These are phyloP conservation scores for Simmondsia chinensis DNA, from an alignment of 148 eudicot genomes.

Conservation along the genomic window DNA sequence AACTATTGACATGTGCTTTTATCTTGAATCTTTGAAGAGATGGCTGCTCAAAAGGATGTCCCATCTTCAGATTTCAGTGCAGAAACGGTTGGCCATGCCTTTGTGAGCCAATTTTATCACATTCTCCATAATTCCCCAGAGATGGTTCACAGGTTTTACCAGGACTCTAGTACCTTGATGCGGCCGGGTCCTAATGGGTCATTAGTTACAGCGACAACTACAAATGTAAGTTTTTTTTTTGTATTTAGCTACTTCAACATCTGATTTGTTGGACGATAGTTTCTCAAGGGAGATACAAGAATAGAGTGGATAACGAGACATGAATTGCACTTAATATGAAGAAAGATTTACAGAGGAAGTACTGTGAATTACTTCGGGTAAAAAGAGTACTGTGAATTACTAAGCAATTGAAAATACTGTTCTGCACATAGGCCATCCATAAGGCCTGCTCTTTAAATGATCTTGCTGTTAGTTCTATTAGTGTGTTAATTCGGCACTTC, in stretches of 20 bases:
- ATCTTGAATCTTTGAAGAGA: slow-evolving; percentile 17
- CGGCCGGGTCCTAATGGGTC: slow-evolving; percentile 37
- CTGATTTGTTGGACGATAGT: not conserved
- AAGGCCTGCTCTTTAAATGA: too few relatives aligned
- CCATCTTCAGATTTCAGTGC: slow-evolving; percentile 8
- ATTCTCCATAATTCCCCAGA: slow-evolving; percentile 32
- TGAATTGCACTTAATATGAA: too few relatives aligned
- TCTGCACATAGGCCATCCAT: too few relatives aligned
- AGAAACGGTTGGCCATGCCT: slow-evolving; percentile 35
- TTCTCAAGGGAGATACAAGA: not conserved
- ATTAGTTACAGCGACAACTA: slow-evolving; percentile 29
- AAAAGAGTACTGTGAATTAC: too few relatives aligned
- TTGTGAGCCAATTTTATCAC: slow-evolving; percentile 40
- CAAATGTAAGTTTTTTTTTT: slow-evolving; percentile 27
- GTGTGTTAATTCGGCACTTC: too few relatives aligned
- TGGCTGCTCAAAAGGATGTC: slow-evolving; percentile 30
- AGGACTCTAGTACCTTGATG: slow-evolving; percentile 39
- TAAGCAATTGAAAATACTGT: too few relatives aligned
- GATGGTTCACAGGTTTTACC: slow-evolving; percentile 36
- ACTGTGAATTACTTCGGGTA: too few relatives aligned
- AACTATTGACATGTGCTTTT: too few relatives aligned
- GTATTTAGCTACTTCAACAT: not conserved
- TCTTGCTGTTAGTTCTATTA: too few relatives aligned
- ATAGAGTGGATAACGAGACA: too few relatives aligned
- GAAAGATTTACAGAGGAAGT: too few relatives aligned